These are phyloP conservation scores for Russula sp. DNA, from an alignment of 768 basidiomycete species.

Conservation along the genomic window DNA sequence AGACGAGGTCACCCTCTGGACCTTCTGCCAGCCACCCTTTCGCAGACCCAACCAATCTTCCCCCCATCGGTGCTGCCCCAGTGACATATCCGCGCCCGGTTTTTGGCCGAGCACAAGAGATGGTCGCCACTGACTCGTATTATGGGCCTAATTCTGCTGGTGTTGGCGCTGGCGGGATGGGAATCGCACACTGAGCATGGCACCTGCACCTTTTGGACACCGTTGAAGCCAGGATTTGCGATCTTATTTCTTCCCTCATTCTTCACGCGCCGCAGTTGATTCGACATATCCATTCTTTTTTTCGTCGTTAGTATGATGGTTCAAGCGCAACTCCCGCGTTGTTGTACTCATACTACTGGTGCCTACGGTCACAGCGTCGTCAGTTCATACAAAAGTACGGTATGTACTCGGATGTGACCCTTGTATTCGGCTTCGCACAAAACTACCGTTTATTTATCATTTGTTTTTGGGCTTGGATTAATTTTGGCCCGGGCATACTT, in stretches of 20 bases:
- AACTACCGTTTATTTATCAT: background rate
- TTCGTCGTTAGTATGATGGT: background rate
- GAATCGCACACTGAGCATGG: slow-evolving; percentile 1
- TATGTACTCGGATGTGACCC: slow-evolving; percentile 5
- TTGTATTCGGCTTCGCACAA: slow-evolving; percentile 6
- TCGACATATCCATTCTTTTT: background rate
- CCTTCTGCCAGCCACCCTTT: slow-evolving; percentile 14
- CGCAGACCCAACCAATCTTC: slow-evolving; percentile 13
- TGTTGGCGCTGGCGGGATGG: background rate
- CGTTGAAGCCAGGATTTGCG: background rate
- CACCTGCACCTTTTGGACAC: background rate
- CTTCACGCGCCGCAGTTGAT: background rate
- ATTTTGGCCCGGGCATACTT: background rate
- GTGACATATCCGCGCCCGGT: background rate
- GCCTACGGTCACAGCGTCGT: background rate
- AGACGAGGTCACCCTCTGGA: background rate
- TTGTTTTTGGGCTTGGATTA: background rate
- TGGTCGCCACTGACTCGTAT: slow-evolving; percentile 13
- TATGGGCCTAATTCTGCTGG: slow-evolving; percentile 14
- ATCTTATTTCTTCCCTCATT: background rate
- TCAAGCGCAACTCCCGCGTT: background rate
- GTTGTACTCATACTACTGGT: slow-evolving; percentile 9
- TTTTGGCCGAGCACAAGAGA: background rate
- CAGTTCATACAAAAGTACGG: background rate
- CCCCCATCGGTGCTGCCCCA: background rate